These are phyloP conservation scores for Ogataea allantospora DNA, from an alignment of 805 yeast species.

Conservation along the genomic window DNA sequence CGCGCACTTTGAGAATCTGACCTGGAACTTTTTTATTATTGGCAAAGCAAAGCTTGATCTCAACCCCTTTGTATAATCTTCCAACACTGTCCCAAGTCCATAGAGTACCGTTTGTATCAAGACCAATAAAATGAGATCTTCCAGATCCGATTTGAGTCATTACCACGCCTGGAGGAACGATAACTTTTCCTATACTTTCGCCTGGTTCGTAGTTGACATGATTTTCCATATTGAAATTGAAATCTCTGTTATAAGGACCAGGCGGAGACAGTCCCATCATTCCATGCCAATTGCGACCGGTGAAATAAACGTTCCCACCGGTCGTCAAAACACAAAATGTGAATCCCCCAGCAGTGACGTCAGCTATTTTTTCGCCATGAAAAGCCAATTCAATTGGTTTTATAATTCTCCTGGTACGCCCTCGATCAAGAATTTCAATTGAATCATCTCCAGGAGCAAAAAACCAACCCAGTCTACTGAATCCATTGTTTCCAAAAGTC, in stretches of 20 bases:
- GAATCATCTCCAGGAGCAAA: conserved; percentile 12
- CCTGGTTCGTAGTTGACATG: conserved; percentile 4
- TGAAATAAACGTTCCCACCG: conserved; percentile 53
- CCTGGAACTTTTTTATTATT: conserved; percentile 5
- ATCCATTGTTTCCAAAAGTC: conserved; percentile 49
- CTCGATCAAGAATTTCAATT: conserved; percentile 18
- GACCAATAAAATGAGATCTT: conserved; percentile 59
- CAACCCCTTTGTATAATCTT: conserved; percentile 41
- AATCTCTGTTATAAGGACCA: conserved; percentile 40
- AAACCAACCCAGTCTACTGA: conserved; percentile 45
- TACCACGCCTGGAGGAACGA: conserved; percentile 21
- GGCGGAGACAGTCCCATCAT: conserved; percentile 38
- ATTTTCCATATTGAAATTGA: conserved; percentile 1
- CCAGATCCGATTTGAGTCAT: conserved; percentile 59
- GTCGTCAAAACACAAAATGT: conserved; percentile 57
- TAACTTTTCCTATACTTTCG: conserved; percentile 13
- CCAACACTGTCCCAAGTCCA: conserved; percentile 62
- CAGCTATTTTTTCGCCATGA: conserved; percentile 37
- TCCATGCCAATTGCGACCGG: conserved; percentile 45
- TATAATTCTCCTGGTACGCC: conserved; percentile 11
- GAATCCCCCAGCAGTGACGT: conserved; percentile 63
- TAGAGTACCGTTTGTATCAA: conserved; percentile 47
- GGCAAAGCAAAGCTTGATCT: conserved; percentile 38
- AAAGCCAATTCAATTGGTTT: conserved; percentile 28
- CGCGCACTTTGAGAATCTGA: conserved; percentile 44